These are phyloP conservation scores for Penicillium canariense DNA, from an alignment of 495 filamentous ascomycete species.

Conservation along the genomic window DNA sequence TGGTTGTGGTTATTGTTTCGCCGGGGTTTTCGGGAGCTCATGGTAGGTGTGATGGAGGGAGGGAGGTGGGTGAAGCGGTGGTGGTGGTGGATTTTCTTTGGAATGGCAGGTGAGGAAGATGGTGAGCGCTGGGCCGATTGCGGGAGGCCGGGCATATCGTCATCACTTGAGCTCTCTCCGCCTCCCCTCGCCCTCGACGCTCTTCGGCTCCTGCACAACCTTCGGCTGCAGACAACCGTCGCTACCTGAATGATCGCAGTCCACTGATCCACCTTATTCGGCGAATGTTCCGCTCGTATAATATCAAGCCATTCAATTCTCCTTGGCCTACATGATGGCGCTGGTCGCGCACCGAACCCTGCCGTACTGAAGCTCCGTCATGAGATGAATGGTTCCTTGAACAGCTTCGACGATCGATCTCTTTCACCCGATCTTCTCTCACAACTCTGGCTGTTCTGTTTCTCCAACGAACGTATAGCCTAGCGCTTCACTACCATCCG, in stretches of 20 bases:
- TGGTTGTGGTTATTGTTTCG: conserved; percentile 31
- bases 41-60: conserved; percentile 13
- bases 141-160: conserved; percentile 7
- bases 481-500: neutral
- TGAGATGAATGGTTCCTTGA: conserved; percentile 10
- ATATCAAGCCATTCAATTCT: too few relatives aligned
- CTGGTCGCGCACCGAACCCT: conserved; percentile 2
- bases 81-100: neutral
- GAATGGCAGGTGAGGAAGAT: neutral
- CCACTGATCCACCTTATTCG: neutral
- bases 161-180: conserved; percentile 8
- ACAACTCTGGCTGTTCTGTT: neutral
- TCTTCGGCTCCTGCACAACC: neutral
- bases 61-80: neutral
- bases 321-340: conserved; percentile 5
- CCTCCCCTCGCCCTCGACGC: neutral
- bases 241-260: neutral
- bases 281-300: too few relatives aligned
- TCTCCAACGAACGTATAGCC: neutral
- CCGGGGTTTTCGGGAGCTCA: conserved; percentile 37
- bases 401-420: conserved; percentile 6
- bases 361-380: conserved; percentile 13
- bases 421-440: neutral
- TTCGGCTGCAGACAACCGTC: neutral
- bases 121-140: neutral